A percentile compares a stretch with the other conserved stretches of the same genome.
Conservation (phyloP, 768 basidiomycete genomes). For the Lentinula sp. region DNA sequence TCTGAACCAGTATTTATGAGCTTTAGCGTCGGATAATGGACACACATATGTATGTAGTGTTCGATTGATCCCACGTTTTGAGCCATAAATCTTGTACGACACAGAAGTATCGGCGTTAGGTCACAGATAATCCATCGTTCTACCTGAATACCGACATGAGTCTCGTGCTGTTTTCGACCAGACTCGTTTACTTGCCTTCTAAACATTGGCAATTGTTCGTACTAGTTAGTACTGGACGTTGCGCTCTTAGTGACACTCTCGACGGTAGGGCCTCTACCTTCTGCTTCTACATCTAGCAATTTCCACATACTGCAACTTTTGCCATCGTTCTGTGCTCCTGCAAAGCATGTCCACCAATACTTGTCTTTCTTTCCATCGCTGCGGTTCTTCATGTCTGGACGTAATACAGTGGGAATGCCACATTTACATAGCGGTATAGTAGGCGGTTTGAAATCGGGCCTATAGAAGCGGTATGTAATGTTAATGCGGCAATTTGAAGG, state of each 20-base stretch:
- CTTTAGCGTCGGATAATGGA: not conserved
- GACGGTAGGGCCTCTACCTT: constrained; percentile 52
- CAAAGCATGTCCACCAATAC: constrained; percentile 83
- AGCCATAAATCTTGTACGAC: too few relatives aligned
- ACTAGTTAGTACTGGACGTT: not conserved
- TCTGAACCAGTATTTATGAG: not conserved
- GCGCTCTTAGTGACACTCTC: constrained; percentile 11
- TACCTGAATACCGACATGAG: too few relatives aligned
- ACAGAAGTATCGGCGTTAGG: too few relatives aligned
- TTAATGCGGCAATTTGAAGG: constrained; percentile 72
- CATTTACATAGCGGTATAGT: constrained; percentile 72
- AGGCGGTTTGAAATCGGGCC: constrained; percentile 69
- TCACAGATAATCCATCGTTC: too few relatives aligned
- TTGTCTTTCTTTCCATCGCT: constrained; percentile 45
- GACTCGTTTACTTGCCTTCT: not conserved
- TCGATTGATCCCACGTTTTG: not conserved
- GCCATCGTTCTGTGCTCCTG: constrained; percentile 78
- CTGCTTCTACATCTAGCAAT: constrained; percentile 60
- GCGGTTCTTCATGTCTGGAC: constrained; percentile 76
- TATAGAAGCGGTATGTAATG: constrained; percentile 81
- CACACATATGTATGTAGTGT: not conserved
- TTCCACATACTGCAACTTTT: constrained; percentile 77
- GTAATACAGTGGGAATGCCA: constrained; percentile 59
- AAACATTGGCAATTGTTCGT: too few relatives aligned
- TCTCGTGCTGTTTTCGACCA: not conserved